phyloP scores from a whole-genome alignment of 2,329 filamentous ascomycete species.

The Cladorrhinum sp. region DNA sequence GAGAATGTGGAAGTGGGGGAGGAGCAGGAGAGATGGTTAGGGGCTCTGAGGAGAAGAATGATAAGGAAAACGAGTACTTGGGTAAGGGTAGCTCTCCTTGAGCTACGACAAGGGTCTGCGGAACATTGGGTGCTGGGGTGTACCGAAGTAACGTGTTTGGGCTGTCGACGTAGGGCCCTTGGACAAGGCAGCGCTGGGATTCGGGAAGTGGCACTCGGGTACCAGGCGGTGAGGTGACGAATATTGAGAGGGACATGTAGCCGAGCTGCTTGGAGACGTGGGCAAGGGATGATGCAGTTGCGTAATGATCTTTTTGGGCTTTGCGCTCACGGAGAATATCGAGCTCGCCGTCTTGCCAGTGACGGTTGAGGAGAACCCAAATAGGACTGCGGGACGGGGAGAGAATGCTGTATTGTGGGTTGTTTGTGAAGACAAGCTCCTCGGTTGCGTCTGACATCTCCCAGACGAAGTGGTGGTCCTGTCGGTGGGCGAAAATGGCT shows the following conservation, averaged over 20 bases:
- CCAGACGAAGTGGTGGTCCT: constrained; percentile 92
- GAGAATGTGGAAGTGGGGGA: constrained; percentile 56
- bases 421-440: constrained; percentile 57
- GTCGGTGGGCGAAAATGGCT: constrained; percentile 70
- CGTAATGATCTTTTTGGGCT: constrained; percentile 27
- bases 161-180: constrained; percentile 87
- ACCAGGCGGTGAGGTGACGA: constrained; percentile 58
- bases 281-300: constrained; percentile 34
- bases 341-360: constrained; percentile 71
- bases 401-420: constrained; percentile 69
- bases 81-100: constrained; percentile 73
- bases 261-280: constrained; percentile 58
- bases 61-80: constrained; percentile 81
- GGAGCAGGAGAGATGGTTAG: constrained; percentile 61
- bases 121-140: constrained; percentile 45
- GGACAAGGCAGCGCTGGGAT: constrained; percentile 56
- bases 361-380: constrained; percentile 83
- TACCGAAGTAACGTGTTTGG: constrained; percentile 85
- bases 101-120: constrained; percentile 54
- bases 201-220: constrained; percentile 72
- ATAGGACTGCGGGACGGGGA: constrained; percentile 59
- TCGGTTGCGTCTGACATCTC: constrained; percentile 49
- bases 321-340: constrained; percentile 47
- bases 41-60: constrained; percentile 68
- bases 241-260: constrained; percentile 85